Base-by-base conservation (phyloP, 1,139 yeast genomes). In the Nadsonia commutata region DNA sequence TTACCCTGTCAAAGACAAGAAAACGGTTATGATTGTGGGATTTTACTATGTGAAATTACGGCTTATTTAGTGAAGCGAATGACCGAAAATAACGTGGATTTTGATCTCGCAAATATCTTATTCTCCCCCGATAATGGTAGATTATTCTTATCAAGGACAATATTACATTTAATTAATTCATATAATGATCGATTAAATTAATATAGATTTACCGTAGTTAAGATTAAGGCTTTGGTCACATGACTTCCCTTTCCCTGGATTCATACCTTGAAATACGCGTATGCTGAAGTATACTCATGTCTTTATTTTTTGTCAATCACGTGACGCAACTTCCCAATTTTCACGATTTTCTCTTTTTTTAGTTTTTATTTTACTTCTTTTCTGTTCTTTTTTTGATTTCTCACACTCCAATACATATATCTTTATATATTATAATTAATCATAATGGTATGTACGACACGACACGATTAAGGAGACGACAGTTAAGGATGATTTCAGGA, bases 11-110 rank as follows among this genome's bases (percentile, higher is more conserved):
- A 93, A 0, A 93, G 80, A 53, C 94, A 83, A 58, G 65, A 66
- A 37, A 81, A 82, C 55, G 82, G 84, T 0, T 74, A 71, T 42
- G 94, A 83, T 55, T 82, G 94, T 60, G 94, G 94, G 0, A 78
- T 80, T 1, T 70, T 77, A 47, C 76, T 81, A 6, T 70, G 80
- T 48, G 72, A 71, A 42, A 58, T 71, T 18, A 66, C 75, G 0
- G 65, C 70, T 0, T 51, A 64, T 18, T 51, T 72, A 27, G 46
- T 72, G 18, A 55, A 65, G 6, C 56, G 73, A 38, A 46, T 72
- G 20, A 45, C 69, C n/a, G 48, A 52, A 38, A 53, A 55, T 38
- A 46, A 43, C 8, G 49, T 46, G 7, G 47, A 43, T 2, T 20
- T 43, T 13, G 40, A 17, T 19, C 8, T 37, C 18, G 16, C 20